These are phyloP conservation scores for Backusella australiensis DNA, from an alignment of 192 early-diverging fungal genomes.

Conservation along the genomic window DNA sequence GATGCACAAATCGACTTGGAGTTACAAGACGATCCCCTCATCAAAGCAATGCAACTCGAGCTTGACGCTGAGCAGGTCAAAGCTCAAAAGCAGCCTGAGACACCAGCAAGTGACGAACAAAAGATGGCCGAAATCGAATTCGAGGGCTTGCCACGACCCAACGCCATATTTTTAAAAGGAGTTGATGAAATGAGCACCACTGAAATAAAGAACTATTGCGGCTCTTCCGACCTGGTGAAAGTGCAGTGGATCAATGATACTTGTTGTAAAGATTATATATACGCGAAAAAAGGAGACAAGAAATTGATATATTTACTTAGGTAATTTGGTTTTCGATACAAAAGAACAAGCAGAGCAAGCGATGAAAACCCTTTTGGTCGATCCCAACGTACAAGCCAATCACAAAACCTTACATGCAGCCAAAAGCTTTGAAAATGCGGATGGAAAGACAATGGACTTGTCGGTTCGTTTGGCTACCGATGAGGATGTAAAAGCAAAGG, in stretches of 20 bases:
- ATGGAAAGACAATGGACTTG: not conserved
- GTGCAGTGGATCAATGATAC: constrained; percentile 52
- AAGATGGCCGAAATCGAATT: not conserved
- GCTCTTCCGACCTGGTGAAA: constrained; percentile 31
- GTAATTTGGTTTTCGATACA: constrained; percentile 14
- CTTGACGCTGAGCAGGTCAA: not conserved
- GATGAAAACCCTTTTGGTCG: not conserved
- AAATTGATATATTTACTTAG: not conserved
- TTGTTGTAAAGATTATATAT: constrained; percentile 27
- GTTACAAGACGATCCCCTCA: not conserved
- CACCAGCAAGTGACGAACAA: not conserved
- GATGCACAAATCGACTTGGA: not conserved
- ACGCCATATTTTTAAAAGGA: constrained; percentile 41
- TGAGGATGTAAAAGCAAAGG: constrained; percentile 38
- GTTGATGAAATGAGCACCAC: constrained; percentile 48
- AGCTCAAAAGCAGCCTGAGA: not conserved
- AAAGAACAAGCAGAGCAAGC: not conserved
- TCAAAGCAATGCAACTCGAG: not conserved
- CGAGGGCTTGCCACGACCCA: constrained; percentile 3
- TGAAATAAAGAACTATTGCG: constrained; percentile 44
- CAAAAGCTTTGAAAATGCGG: not conserved
- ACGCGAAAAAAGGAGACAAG: not conserved
- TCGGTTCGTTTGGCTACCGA: constrained; percentile 29
- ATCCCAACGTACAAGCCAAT: not conserved
- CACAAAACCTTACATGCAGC: not conserved